These are phyloP conservation scores for Friedmanniomyces simplex DNA, from an alignment of 495 filamentous ascomycete species.

Conservation along the genomic window DNA sequence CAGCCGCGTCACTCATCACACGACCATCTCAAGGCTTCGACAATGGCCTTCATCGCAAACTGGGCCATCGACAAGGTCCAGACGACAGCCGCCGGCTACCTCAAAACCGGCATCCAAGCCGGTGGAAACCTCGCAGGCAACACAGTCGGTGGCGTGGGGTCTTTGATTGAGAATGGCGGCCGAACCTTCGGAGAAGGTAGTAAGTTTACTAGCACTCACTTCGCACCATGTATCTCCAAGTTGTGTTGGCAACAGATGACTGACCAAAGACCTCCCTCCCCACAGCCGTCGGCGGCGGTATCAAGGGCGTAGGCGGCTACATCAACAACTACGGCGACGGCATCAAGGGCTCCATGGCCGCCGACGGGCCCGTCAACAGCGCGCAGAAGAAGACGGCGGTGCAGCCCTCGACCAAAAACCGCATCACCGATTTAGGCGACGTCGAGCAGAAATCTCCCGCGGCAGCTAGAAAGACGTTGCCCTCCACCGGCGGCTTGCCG, in stretches of 20 bases:
- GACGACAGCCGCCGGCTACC: conserved; percentile 10
- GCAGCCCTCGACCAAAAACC: conserved; percentile 1
- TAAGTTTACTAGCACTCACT: conserved; percentile 3
- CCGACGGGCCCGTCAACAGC: conserved; percentile 16
- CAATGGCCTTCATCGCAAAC: conserved; percentile 14
- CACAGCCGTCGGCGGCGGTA: conserved; percentile 12
- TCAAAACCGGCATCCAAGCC: conserved; percentile 17
- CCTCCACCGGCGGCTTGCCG: not conserved
- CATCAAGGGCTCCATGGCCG: conserved; percentile 12
- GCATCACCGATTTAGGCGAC: not conserved
- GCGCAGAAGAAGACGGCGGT: conserved; percentile 12
- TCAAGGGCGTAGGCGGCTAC: conserved; percentile 16
- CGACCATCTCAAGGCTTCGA: too few species aligned
- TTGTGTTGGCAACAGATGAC: not conserved
- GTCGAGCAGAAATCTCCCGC: not conserved
- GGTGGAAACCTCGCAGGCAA: conserved; percentile 18
- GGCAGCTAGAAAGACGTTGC: conserved; percentile 9
- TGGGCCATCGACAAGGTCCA: conserved; percentile 10
- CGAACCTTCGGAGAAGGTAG: conserved; percentile 12
- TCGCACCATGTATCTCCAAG: not conserved
- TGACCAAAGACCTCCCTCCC: not conserved
- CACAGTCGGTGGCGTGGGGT: conserved; percentile 15
- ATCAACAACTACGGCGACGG: conserved; percentile 20
- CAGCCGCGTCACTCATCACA: too few species aligned
- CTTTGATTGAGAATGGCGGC: conserved; percentile 12